Percentiles rank a stretch among this genome's conserved stretches.
phyloP scores from a whole-genome alignment of 2,329 filamentous ascomycete genomes.

The Fusarium udum region DNA sequence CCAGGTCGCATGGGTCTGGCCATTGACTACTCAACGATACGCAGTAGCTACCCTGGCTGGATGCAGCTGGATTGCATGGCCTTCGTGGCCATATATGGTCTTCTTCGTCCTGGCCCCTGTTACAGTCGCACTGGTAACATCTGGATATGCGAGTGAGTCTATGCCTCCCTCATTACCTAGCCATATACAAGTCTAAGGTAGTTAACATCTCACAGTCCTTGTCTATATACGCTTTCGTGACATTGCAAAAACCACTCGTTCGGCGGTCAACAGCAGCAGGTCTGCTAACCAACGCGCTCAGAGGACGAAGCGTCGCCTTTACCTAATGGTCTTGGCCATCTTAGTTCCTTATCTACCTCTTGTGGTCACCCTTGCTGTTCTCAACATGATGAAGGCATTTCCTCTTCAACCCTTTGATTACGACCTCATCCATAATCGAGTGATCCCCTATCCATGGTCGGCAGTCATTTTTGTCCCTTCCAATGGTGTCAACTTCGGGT shows the following conservation, averaged over 20 bases:
- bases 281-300: conserved; percentile 54
- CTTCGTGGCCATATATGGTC: conserved; percentile 58
- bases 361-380: conserved; percentile 51
- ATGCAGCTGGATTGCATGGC: conserved; percentile 56
- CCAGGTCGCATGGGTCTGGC: conserved; percentile 59
- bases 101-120: conserved; percentile 60
- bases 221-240: conserved; percentile 59
- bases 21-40: conserved; percentile 59
- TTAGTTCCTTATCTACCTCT: conserved; percentile 63
- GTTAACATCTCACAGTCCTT: conserved; percentile 48
- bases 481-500: conserved; percentile 49
- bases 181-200: not conserved
- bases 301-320: conserved; percentile 62
- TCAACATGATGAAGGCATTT: conserved; percentile 51
- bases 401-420: conserved; percentile 53
- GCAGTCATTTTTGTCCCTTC: conserved; percentile 58
- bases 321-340: conserved; percentile 64
- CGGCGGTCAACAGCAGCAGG: conserved; percentile 53
- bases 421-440: conserved; percentile 52
- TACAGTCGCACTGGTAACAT: conserved; percentile 54
- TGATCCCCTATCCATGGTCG: conserved; percentile 55
- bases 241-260: conserved; percentile 54
- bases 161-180: not conserved
- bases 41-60: conserved; percentile 60
- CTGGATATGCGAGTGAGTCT: conserved; percentile 60